These are phyloP conservation scores for Magnaporthiopsis rhizophila DNA, from an alignment of 2,329 filamentous ascomycete genomes.

Conservation along the genomic window DNA sequence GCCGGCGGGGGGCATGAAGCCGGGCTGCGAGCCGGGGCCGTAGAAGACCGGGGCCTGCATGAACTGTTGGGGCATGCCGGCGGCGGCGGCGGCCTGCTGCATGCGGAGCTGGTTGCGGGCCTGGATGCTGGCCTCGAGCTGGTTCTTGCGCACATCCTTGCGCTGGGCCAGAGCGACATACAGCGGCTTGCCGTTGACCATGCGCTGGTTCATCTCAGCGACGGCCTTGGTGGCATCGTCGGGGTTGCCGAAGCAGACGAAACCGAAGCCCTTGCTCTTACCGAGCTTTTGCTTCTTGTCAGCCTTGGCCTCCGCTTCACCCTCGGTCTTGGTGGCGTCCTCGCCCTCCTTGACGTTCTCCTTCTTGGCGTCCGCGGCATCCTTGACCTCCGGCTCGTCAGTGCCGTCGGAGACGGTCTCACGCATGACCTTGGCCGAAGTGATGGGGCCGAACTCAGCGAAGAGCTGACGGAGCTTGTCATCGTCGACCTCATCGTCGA, in stretches of 20 bases:
- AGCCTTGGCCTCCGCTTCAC: slow-evolving; percentile 53
- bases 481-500: slow-evolving; percentile 93
- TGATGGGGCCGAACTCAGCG: slow-evolving; percentile 85
- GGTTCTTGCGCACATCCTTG: slow-evolving; percentile 99
- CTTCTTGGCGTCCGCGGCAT: slow-evolving; percentile 39
- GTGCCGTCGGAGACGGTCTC: slow-evolving; percentile 58
- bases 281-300: slow-evolving; percentile 64
- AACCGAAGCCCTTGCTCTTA: slow-evolving; percentile 99
- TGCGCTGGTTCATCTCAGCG: slow-evolving; percentile 99
- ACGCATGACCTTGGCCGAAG: slow-evolving; percentile 98
- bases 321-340: slow-evolving; percentile 41
- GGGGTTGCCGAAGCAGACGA: slow-evolving; percentile 99
- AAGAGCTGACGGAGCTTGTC: slow-evolving; percentile 96
- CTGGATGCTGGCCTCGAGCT: slow-evolving; percentile 98
- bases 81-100: slow-evolving; percentile 90
- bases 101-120: slow-evolving; percentile 97
- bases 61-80: slow-evolving; percentile 79
- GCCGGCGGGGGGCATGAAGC: slow-evolving; percentile 53
- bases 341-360: slow-evolving; percentile 37
- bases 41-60: slow-evolving; percentile 93
- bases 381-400: slow-evolving; percentile 44
- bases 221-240: slow-evolving; percentile 99
- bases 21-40: slow-evolving; percentile 70
- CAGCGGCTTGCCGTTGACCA: slow-evolving; percentile 92
- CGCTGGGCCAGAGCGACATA: slow-evolving; percentile 98